These are phyloP conservation scores for Vigna unguiculata DNA, from an alignment of 306 rosid species.

Conservation along the genomic window DNA sequence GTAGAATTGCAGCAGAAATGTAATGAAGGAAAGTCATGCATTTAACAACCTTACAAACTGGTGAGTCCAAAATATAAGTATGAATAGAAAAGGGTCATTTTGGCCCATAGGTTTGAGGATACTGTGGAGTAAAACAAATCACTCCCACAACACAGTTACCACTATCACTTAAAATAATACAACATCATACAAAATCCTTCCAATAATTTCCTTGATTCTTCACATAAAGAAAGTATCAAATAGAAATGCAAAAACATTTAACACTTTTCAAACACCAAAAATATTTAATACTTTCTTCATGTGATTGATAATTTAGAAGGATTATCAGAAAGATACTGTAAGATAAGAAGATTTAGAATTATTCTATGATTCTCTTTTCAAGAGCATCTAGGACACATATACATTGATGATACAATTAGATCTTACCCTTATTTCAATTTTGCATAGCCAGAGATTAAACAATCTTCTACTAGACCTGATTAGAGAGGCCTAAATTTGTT, in stretches of 20 bases:
- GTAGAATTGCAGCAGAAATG: no score
- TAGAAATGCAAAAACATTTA: neutral
- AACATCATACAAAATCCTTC: constrained; percentile 1
- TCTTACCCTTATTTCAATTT: constrained; percentile 23
- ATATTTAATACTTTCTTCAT: constrained; percentile 8
- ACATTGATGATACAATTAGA: constrained; percentile 38
- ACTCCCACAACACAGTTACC: constrained; percentile 1
- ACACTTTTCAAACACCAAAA: neutral
- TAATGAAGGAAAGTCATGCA: neutral
- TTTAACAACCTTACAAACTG: constrained; percentile 1
- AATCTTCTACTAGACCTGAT: constrained; percentile 18
- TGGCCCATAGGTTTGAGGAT: constrained; percentile 19
- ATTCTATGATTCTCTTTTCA: neutral
- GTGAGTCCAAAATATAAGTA: constrained; percentile 4
- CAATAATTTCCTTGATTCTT: neutral
- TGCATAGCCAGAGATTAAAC: constrained; percentile 15
- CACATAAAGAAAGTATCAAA: neutral
- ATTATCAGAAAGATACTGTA: neutral
- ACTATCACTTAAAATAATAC: constrained; percentile 19
- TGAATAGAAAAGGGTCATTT: constrained; percentile 21
- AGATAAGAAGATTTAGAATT: neutral
- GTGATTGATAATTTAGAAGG: neutral
- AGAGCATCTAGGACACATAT: constrained; percentile 35
- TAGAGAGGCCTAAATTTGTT: constrained; percentile 43
- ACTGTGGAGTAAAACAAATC: neutral